Evolutionary conservation across 169 alveolate genomes (phyloP), one percentile per base, ranked within the genome.

Genomic region (Cryptosporidium bovis): DNA sequence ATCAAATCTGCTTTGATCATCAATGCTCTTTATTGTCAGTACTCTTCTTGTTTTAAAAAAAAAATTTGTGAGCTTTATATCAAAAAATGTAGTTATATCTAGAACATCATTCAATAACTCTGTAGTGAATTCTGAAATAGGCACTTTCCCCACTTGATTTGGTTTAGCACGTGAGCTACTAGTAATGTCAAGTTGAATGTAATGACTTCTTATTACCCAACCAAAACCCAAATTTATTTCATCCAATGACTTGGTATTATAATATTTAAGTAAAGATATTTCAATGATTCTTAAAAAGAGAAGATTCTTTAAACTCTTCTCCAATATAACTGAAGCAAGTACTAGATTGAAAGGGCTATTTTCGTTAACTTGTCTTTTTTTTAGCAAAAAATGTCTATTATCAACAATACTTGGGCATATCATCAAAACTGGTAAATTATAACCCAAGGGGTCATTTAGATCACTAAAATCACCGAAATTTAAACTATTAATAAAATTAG

Each of bases 41-140:
- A 69, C 60, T 31, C 66, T 20, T 24, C 56, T 69, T 53, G 83
- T 8, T 16, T 69, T 69, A 3, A 33, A 50, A 0, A 69, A 53
- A 56, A 69, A 51, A 7, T 64, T 50, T 4, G 34, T 69, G 5
- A 34, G 55, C 24, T 31, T 69, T 18, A 69, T 51, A 13, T 50
- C 67, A 0, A 53, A 34, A 55, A 51, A 36, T 16, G 24, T 69
- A 20, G 56, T 53, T n/a, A 69, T 51, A 34, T 69, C 56, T 24
- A 31, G 36, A 15, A 69, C 56, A 12, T 31, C 40, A 10, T 36
- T 33, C 40, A 69, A 69, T 13, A 33, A 13, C 6, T 69, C 66
- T 1, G 83, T 69, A 20, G 83, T 29, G 60, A 51, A 69, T n/a
- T 69, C 83, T 0, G 60, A 24, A 13, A 69, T 69, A 3, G 83